Percentiles rank a stretch among this genome's conserved stretches.
Conservation (phyloP, 257 asterid species). For the Avicennia marina region DNA sequence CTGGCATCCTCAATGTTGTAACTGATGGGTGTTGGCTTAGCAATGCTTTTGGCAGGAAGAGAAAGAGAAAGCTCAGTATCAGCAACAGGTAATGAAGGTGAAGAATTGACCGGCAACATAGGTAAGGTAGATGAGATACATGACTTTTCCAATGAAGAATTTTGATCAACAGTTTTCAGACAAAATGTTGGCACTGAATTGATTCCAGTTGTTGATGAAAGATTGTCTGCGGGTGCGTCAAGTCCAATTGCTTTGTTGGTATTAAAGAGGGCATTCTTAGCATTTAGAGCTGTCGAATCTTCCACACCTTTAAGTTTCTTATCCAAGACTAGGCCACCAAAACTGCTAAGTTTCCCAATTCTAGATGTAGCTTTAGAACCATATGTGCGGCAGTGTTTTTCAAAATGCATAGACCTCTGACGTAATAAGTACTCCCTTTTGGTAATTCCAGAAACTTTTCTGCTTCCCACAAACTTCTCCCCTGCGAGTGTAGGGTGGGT, state of each 20-base stretch:
- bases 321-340: constrained; percentile 69
- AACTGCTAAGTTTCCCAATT: constrained; percentile 49
- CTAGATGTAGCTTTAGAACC: constrained; percentile 61
- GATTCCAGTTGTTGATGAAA: constrained; percentile 37
- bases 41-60: constrained; percentile 50
- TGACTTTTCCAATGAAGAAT: constrained; percentile 35
- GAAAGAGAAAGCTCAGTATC: constrained; percentile 91
- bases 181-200: constrained; percentile 51
- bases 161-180: constrained; percentile 27
- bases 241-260: constrained; percentile 36
- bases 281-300: constrained; percentile 46
- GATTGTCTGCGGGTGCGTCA: constrained; percentile 39
- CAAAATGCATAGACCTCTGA: constrained; percentile 70
- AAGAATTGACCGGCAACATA: constrained; percentile 19
- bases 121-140: constrained; percentile 32
- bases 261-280: constrained; percentile 43
- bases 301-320: constrained; percentile 69
- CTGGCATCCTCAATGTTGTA: constrained; percentile 34
- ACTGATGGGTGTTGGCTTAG: constrained; percentile 51
- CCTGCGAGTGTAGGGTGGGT: constrained; percentile 37
- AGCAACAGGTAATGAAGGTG: constrained; percentile 55
- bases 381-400: constrained; percentile 59
- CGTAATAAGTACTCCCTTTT: constrained; percentile 71
- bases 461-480: constrained; percentile 59
- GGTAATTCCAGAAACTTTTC: constrained; percentile 66